A percentile compares a stretch with the other conserved stretches of the same genome.
Conservation (phyloP, 768 basidiomycete species). For the Lentinula edodes region DNA sequence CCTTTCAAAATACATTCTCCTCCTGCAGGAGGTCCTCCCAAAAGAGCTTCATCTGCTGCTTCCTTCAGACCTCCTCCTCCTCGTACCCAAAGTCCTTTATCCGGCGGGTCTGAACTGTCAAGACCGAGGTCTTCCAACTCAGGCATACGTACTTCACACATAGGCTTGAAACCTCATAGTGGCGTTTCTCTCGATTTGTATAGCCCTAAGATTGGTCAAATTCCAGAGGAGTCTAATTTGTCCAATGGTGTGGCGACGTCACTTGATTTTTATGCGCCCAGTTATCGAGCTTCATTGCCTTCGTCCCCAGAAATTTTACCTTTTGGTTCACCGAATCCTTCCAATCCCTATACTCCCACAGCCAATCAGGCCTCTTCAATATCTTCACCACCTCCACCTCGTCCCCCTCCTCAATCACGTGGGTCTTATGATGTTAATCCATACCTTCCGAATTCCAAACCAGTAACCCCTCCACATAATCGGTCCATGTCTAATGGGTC, state of each 20-base stretch:
- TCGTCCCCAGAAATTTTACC: too few species aligned
- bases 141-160: neutral
- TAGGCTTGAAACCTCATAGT: neutral
- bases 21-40: conserved; percentile 1
- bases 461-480: conserved; percentile 16
- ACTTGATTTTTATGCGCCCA: neutral
- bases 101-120: neutral
- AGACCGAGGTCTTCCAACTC: conserved; percentile 6
- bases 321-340: neutral
- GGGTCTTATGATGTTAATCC: neutral
- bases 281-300: neutral
- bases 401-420: neutral
- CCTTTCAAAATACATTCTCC: neutral
- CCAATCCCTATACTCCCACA: neutral
- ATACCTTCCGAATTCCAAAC: conserved; percentile 9
- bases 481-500: conserved; percentile 45
- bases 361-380: neutral
- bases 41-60: conserved; percentile 4
- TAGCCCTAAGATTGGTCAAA: neutral
- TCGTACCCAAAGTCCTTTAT: conserved; percentile 3
- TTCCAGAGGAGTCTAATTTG: neutral
- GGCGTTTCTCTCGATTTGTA: neutral
- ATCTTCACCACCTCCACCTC: neutral
- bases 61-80: neutral
- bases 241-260: neutral